Evolutionary conservation across 164 flowering plant species (phyloP).

Genomic region (Malania oleifera): DNA sequence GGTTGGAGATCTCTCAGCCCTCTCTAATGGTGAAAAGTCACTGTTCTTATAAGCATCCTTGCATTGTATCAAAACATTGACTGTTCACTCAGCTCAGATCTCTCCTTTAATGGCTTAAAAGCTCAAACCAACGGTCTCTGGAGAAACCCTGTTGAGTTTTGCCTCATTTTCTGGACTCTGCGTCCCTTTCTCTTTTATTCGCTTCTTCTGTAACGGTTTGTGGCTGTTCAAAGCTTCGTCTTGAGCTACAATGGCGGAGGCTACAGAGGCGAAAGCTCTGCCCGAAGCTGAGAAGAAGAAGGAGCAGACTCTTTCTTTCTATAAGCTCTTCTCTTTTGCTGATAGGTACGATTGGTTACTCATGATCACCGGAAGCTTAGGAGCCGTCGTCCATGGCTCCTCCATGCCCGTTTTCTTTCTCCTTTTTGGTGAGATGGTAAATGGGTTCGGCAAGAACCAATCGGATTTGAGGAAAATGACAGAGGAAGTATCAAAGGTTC

Average conservation of each 20-base stretch:
- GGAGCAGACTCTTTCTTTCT: conserved; percentile 78
- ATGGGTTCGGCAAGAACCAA: conserved; percentile 92
- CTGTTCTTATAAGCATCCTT: too few species aligned
- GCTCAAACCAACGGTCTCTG: not conserved
- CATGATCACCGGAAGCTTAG: conserved; percentile 76
- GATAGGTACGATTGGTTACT: conserved; percentile 69
- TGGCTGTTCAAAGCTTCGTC: not conserved
- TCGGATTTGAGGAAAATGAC: conserved; percentile 67
- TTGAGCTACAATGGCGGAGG: conserved; percentile 49
- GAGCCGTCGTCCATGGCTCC: conserved; percentile 90
- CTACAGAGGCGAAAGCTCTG: conserved; percentile 38
- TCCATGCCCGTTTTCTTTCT: conserved; percentile 97
- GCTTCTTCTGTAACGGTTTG: not conserved
- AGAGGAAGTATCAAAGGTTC: conserved; percentile 81
- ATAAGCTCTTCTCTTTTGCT: conserved; percentile 82
- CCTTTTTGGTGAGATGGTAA: conserved; percentile 87
- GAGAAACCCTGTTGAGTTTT: not conserved
- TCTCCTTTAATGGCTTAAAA: conserved; percentile 9
- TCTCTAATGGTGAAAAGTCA: conserved; percentile 1
- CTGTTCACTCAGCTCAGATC: not conserved
- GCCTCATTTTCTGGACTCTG: not conserved
- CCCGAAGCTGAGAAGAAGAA: conserved; percentile 85
- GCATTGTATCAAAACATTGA: too few species aligned
- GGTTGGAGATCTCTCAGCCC: conserved; percentile 1
- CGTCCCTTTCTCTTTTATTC: not conserved